Conservation (phyloP, 1,284 basidiomycete genomes). For the Melanopsichium pennsylvanicum region DNA sequence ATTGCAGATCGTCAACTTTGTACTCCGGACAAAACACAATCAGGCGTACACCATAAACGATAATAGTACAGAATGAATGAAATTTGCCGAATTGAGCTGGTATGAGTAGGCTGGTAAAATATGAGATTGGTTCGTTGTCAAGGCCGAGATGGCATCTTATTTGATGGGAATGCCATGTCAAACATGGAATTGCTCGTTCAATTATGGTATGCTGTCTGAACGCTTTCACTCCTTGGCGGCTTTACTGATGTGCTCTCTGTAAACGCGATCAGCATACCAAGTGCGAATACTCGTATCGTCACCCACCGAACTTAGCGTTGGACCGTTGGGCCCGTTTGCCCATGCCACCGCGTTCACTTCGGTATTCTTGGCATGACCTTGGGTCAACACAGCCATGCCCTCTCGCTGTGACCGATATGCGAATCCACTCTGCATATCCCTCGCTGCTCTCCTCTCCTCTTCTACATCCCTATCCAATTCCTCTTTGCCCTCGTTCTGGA, state of each 20-base stretch:
- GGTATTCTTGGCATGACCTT: slow-evolving; percentile 39
- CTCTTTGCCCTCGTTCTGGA: not conserved
- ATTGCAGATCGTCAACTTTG: not conserved
- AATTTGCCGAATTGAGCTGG: no score
- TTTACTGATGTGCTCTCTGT: slow-evolving; percentile 1
- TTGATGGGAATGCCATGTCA: no score
- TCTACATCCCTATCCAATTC: slow-evolving; percentile 10
- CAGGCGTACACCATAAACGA: no score
- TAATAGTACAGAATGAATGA: no score
- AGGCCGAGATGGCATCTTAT: no score
- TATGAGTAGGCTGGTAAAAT: no score
- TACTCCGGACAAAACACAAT: no score
- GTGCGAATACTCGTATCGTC: slow-evolving; percentile 58
- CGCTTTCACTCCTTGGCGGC: slow-evolving; percentile 11
- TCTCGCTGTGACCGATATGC: slow-evolving; percentile 15
- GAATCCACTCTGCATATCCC: slow-evolving; percentile 14
- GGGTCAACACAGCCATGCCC: slow-evolving; percentile 19
- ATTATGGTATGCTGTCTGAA: no score
- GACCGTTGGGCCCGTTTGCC: slow-evolving; percentile 54
- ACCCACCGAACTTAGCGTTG: slow-evolving; percentile 52
- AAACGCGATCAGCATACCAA: slow-evolving; percentile 68
- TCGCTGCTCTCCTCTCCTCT: slow-evolving; percentile 23
- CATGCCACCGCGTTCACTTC: slow-evolving; percentile 61
- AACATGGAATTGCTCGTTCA: no score
- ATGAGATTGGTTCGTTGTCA: no score